Evolutionary conservation across 148 eudicot species (phyloP).

Genomic region (Silene latifolia): DNA sequence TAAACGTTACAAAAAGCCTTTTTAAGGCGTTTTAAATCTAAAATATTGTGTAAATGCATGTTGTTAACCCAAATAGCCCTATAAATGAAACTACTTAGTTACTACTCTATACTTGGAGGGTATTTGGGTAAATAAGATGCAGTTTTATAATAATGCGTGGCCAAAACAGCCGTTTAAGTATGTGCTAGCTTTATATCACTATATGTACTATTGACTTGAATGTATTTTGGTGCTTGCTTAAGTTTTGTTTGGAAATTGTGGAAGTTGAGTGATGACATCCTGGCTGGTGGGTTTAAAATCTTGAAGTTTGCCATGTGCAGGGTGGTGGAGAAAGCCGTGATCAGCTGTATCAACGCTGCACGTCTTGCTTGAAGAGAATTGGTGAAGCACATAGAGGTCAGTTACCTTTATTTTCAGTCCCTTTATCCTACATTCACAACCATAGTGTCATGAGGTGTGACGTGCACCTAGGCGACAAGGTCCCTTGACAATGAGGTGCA

Average conservation of each 20-base stretch:
- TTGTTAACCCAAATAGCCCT: too few species aligned
- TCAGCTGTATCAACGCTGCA: slow-evolving; percentile 75
- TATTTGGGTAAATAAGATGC: not conserved
- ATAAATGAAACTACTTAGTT: too few species aligned
- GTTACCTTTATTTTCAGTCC: not conserved
- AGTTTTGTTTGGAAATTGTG: not conserved
- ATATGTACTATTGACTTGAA: not conserved
- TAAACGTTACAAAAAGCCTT: not conserved
- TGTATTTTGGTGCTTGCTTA: not conserved
- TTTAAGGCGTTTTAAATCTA: not conserved
- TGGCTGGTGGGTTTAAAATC: not conserved
- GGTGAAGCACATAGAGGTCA: slow-evolving; percentile 71
- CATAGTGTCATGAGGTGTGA: not conserved
- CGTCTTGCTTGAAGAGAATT: slow-evolving; percentile 54
- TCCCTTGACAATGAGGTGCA: too few species aligned
- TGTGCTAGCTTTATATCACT: too few species aligned
- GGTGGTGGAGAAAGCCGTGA: slow-evolving; percentile 94
- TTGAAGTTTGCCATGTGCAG: slow-evolving; percentile 32
- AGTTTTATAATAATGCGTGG: too few species aligned
- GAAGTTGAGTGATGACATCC: not conserved
- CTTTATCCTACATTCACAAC: not conserved
- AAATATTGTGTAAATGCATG: not conserved
- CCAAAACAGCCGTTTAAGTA: too few species aligned
- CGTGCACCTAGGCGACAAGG: too few species aligned
- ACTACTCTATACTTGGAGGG: not conserved